Base-by-base conservation (phyloP, 768 basidiomycete genomes). In the Mycena haematopus region DNA sequence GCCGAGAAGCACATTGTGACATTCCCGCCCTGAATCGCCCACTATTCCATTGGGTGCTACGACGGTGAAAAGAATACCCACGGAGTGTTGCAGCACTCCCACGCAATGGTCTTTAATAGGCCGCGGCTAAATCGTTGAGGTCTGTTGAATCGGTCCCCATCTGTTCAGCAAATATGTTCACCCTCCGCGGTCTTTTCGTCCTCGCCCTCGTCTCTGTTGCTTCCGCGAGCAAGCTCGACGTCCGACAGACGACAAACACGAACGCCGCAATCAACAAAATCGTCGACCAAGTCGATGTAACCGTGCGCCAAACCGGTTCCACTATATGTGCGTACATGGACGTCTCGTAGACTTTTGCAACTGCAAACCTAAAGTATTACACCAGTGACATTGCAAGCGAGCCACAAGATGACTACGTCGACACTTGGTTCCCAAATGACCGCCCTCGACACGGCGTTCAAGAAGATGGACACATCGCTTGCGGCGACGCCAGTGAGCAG, bases 181-280 rank as follows among this genome's bases (percentile, higher is more conserved):
- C 19, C 57, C 66, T 74, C 62, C 73, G 73, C 58, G 52, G 69
- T 53, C 52, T 76, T 46, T 54, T 74, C 36, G 62, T 72, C 27
- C 63, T 78, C 29, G 70, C 72, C 25, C 66, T 72, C 29, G 65
- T 71, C 35, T 66, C 69, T 21, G 57, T 70, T 27, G 72, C 66
- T 22, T 59, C 75, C 42, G 76, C 75, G 44, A 72, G 70, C 53
- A 72, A 69, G 17, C 68, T 77, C 58, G 52, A 35, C 29, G 44
- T 62, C 38, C 72, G 76, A 50, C 75, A 77, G 66, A 51, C 70
- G 22, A 69, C 72, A 15, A 78, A 77, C 61, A 78, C 75, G 45
- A 77, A 77, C 33, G 38, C 66, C 19, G 65, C 64, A 4, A 76
- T 77, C 56, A 50, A 63, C 25, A 54, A 58, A 27, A 68, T 73